Evolutionary conservation across 2,329 filamentous ascomycete species (phyloP), one percentile per base, ranked within the genome.

Genomic region (Sclerotinia glacialis): DNA sequence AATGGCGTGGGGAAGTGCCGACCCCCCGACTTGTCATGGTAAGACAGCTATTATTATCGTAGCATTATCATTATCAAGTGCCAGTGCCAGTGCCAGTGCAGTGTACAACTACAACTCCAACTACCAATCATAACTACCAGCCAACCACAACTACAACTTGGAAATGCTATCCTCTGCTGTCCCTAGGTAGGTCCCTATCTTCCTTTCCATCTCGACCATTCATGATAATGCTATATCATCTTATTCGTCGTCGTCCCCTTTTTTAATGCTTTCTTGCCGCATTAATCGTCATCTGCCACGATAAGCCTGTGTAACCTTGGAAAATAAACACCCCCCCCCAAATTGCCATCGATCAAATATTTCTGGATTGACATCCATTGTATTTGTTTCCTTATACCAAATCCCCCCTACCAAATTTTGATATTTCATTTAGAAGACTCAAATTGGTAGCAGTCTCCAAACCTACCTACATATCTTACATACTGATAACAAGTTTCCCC

Each of bases 241-340:
- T 34, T 34, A 56, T 56, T 62, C 59, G 44, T 62, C 59, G 44
- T 62, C 59, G n/a, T 62, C 31, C 14, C n/a, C 26, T 26, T 12
- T 31, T 53, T 31, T 5, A 14, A 34, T 6, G 8, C 18, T 42
- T 31, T 28, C 23, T n/a, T 64, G 21, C 47, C 37, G 23, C 34
- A 34, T 47, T 14, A 16, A 28, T 54, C 49, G 49, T 44, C 46
- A 55, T 64, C 31, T 42, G 49, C 31, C 31, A 55, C 18, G 37
- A 64, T 34, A 64, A 55, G 49, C 28, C 3, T 46, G 61, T 46
- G 49, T 44, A 46, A 26, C 49, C 59, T 52, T 31, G 34, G 18
- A 46, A 14, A 37, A 23, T 9, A 56, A 56, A n/a, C n/a, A n/a
- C n/a, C n/a, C n/a, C n/a, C n/a, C n/a, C n/a, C n/a, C n/a, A n/a